These are phyloP conservation scores for Alternaria brassicicola DNA, from an alignment of 2,329 filamentous ascomycete genomes.

Conservation along the genomic window DNA sequence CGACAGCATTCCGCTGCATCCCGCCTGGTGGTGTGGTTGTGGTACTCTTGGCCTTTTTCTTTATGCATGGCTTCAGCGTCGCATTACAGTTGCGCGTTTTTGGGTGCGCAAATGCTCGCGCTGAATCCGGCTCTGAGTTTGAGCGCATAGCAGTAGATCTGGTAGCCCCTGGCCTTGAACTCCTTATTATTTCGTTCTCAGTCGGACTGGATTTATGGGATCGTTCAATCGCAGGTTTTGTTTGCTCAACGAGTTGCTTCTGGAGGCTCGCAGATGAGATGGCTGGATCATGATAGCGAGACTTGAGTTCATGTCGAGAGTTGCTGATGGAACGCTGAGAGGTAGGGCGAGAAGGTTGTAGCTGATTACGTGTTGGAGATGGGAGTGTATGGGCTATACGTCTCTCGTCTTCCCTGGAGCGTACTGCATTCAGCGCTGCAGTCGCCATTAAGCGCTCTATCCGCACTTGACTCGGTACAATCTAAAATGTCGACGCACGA, in stretches of 20 bases:
- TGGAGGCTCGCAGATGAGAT: slow-evolving; percentile 15
- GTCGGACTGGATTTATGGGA: neutral
- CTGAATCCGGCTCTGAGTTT: slow-evolving; percentile 9
- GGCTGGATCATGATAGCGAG: slow-evolving; percentile 12
- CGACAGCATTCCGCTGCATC: neutral
- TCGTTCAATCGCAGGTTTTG: slow-evolving; percentile 5
- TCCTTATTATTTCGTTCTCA: slow-evolving; percentile 4
- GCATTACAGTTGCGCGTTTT: neutral
- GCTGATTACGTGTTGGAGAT: neutral
- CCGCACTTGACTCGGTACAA: neutral
- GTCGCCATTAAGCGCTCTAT: neutral
- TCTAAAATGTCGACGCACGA: neutral
- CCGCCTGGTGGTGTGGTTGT: slow-evolving; percentile 23
- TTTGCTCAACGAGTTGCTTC: slow-evolving; percentile 16
- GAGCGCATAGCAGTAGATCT: slow-evolving; percentile 4
- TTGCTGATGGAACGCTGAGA: slow-evolving; percentile 18
- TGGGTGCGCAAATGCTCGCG: neutral
- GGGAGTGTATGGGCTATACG: neutral
- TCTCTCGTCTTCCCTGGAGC: slow-evolving; percentile 1
- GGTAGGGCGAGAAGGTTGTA: neutral
- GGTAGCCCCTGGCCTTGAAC: neutral
- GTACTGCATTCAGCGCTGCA: neutral
- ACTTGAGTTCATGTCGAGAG: slow-evolving; percentile 9
- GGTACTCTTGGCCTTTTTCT: slow-evolving; percentile 32
- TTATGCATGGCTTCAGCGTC: slow-evolving; percentile 39